phyloP scores from a whole-genome alignment of 2,329 filamentous ascomycete genomes.

The Sordariomycetes sp. region DNA sequence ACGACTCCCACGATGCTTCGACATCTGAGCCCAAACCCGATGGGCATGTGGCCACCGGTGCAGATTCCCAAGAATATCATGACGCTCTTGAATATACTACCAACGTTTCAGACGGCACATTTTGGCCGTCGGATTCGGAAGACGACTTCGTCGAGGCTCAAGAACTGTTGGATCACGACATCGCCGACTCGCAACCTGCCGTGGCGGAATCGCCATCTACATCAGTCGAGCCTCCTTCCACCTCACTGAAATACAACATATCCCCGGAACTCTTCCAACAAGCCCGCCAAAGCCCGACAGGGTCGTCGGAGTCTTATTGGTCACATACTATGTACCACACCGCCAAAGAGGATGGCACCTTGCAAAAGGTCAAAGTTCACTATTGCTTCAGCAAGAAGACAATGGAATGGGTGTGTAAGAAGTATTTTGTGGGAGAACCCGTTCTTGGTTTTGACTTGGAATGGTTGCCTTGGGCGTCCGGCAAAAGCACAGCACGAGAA shows the following conservation, averaged over 20 bases:
- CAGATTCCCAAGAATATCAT: too few relatives aligned
- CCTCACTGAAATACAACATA: constrained; percentile 19
- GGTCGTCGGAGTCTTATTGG: constrained; percentile 40
- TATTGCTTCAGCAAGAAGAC: constrained; percentile 64
- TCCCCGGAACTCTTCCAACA: constrained; percentile 15
- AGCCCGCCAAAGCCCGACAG: background rate
- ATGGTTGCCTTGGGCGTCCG: constrained; percentile 54
- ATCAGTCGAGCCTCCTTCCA: constrained; percentile 6
- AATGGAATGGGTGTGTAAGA: constrained; percentile 55
- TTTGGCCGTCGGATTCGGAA: too few relatives aligned
- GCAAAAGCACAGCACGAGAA: constrained; percentile 41
- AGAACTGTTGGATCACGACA: too few relatives aligned
- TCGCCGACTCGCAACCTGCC: too few relatives aligned
- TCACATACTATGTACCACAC: constrained; percentile 58
- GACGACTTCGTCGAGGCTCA: too few relatives aligned
- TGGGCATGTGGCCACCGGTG: background rate
- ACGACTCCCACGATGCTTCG: background rate
- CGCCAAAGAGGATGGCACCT: constrained; percentile 26
- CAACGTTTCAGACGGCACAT: too few relatives aligned
- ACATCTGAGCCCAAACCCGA: background rate
- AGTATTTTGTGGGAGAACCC: constrained; percentile 58
- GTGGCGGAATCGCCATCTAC: background rate
- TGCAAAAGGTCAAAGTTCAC: constrained; percentile 55
- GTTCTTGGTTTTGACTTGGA: constrained; percentile 87
- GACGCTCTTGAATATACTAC: background rate